phyloP scores from a whole-genome alignment of 208 protist genomes.

The Strigomonas galati region DNA sequence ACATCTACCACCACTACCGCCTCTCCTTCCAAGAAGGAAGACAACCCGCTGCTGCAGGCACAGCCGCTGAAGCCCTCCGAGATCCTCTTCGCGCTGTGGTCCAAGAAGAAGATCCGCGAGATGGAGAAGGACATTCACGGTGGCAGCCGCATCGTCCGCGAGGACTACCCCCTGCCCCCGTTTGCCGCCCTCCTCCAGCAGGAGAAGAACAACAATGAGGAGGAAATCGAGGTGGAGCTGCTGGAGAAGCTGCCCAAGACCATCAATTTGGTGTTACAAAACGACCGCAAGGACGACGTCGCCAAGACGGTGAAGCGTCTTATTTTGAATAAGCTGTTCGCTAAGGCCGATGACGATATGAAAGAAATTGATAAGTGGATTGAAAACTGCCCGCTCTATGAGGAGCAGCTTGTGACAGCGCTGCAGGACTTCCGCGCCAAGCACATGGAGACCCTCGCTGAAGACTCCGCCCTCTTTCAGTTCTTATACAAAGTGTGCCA shows the following conservation, averaged over 20 bases:
- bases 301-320: slow-evolving; percentile 34
- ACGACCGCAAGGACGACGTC: slow-evolving; percentile 78
- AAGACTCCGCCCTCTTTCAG: slow-evolving; percentile 56
- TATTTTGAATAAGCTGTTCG: slow-evolving; percentile 73
- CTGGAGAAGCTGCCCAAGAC: slow-evolving; percentile 6
- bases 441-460: slow-evolving; percentile 52
- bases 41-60: neutral
- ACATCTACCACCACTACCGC: slow-evolving; percentile 7
- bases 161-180: slow-evolving; percentile 47
- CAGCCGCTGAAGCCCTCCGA: slow-evolving; percentile 54
- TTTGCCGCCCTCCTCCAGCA: neutral
- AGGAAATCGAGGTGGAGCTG: slow-evolving; percentile 3
- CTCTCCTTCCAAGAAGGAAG: neutral
- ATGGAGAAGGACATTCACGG: slow-evolving; percentile 69
- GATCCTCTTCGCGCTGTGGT: slow-evolving; percentile 78
- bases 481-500: slow-evolving; percentile 39
- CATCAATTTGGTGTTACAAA: slow-evolving; percentile 86
- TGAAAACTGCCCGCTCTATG: slow-evolving; percentile 62
- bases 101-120: slow-evolving; percentile 47
- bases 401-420: slow-evolving; percentile 44
- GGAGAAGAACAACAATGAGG: neutral
- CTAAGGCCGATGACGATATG: slow-evolving; percentile 33
- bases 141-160: slow-evolving; percentile 76
- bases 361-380: slow-evolving; percentile 34
- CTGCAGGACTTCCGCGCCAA: slow-evolving; percentile 75